Base-by-base conservation (phyloP, 495 filamentous ascomycete species). In the Trichocladium uniseriatum region DNA sequence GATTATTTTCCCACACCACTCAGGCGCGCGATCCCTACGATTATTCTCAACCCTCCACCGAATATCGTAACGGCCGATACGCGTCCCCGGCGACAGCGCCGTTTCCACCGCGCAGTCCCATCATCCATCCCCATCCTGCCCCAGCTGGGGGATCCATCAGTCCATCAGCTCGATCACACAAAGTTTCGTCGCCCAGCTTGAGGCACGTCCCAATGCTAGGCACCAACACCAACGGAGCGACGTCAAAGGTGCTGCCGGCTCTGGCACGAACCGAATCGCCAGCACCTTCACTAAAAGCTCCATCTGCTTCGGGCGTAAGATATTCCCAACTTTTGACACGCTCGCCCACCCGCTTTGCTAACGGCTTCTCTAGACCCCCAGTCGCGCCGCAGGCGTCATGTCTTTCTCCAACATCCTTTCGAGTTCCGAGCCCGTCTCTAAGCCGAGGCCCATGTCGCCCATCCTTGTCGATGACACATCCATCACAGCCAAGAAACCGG, bases 331-430 rank as follows among this genome's bases (percentile, higher is more conserved):
- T 43, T 47, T 15, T 39, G 29, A 43, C 32, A 32, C 31, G 2
- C 29, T 28, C 42, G 36, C 20, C 27, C 19, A 21, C 6, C 18
- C 27, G n/a, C n/a, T n/a, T n/a, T 6, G 28, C 45, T 55, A 41
- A 58, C 37, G 37, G 11, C 40, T 51, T 40, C 7, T 38, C 9
- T 57, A 86, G 76, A 84, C 77, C 43, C 73, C 80, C 28, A 73
- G 79, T 45, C 79, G 84, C 53, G 78, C 82, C 43, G 79, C 81
- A 16, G 83, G 90, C 66, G 84, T 89, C 13, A 95, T 95, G 89
- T 87, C 87, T 3, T 88, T 95, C 55, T 88, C 87, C 28, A 92
- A 85, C 61, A 94, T 95, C 47, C 78, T 95, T 31, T 89, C 87
- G 1, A 82, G 76, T 50, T 77, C 84, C 59, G 86, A 87, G 38